Conservation (phyloP, 1,284 basidiomycete species). For the Vanrija sp. region DNA sequence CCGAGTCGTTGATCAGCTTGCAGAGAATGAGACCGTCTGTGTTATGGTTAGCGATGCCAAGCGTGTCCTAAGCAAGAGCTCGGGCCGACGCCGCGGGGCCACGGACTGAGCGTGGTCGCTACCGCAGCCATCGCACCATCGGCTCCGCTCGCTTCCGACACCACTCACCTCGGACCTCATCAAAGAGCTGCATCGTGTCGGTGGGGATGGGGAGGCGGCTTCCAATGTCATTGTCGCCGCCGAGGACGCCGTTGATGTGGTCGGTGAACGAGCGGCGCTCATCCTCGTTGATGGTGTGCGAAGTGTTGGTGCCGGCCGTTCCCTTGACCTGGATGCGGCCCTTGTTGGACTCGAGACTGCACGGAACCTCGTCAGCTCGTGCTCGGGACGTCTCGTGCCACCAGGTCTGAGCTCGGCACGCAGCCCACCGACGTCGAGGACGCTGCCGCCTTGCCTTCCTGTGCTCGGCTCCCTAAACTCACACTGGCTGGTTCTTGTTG, state of each 20-base stretch:
- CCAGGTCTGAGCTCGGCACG: neutral
- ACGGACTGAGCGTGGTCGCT: neutral
- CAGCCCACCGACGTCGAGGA: constrained; percentile 25
- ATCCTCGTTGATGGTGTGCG: constrained; percentile 98
- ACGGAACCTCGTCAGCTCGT: neutral
- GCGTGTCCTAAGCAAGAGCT: neutral
- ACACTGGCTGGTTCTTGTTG: constrained; percentile 41
- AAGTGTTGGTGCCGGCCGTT: constrained; percentile 83
- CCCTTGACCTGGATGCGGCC: constrained; percentile 94
- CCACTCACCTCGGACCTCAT: constrained; percentile 71
- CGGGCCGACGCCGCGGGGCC: too few species aligned
- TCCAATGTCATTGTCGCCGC: constrained; percentile 81
- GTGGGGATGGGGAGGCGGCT: constrained; percentile 86
- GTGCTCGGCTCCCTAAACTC: constrained; percentile 11
- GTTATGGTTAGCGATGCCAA: neutral
- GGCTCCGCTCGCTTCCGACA: too few species aligned
- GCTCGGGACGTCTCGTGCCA: neutral
- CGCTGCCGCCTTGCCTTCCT: neutral
- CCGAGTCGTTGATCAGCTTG: constrained; percentile 98
- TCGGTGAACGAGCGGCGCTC: constrained; percentile 93
- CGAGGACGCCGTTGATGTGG: constrained; percentile 88
- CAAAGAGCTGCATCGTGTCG: constrained; percentile 98
- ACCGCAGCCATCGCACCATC: neutral
- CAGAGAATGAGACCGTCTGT: constrained; percentile 88
- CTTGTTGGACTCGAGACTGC: constrained; percentile 63